Conservation (phyloP, 2,329 filamentous ascomycete species). For the Nemania serpens region DNA sequence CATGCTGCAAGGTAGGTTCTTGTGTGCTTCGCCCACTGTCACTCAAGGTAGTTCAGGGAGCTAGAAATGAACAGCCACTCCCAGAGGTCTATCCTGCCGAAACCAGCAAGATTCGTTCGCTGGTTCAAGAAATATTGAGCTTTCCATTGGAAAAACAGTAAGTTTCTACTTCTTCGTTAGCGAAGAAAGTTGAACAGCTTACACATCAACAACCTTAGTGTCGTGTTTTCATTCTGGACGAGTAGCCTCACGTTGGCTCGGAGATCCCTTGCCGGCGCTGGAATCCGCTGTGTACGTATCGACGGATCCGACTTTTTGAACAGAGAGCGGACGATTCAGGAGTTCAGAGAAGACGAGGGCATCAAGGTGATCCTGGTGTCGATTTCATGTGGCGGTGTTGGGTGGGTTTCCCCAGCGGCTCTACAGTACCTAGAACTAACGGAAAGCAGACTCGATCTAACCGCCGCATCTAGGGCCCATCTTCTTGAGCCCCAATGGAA, state of each 20-base stretch:
- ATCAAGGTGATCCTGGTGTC: constrained; percentile 13
- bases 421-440: not conserved
- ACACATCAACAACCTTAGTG: not conserved
- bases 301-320: not conserved
- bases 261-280: not conserved
- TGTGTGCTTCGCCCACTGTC: constrained; percentile 4
- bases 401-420: not conserved
- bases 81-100: not conserved
- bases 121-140: not conserved
- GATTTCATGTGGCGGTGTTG: constrained; percentile 3
- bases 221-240: constrained; percentile 7
- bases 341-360: constrained; percentile 1
- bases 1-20: not conserved
- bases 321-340: not conserved
- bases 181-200: not conserved
- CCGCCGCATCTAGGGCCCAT: constrained; percentile 1
- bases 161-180: not conserved
- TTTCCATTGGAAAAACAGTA: not conserved
- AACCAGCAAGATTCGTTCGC: constrained; percentile 7
- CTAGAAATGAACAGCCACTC: constrained; percentile 1
- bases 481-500: constrained; percentile 18
- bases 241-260: constrained; percentile 5
- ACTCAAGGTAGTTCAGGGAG: not conserved
- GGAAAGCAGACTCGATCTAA: constrained; percentile 6
- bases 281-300: constrained; percentile 3